Conservation (phyloP, 2,329 filamentous ascomycete genomes). For the Colletotrichum godetiae region DNA sequence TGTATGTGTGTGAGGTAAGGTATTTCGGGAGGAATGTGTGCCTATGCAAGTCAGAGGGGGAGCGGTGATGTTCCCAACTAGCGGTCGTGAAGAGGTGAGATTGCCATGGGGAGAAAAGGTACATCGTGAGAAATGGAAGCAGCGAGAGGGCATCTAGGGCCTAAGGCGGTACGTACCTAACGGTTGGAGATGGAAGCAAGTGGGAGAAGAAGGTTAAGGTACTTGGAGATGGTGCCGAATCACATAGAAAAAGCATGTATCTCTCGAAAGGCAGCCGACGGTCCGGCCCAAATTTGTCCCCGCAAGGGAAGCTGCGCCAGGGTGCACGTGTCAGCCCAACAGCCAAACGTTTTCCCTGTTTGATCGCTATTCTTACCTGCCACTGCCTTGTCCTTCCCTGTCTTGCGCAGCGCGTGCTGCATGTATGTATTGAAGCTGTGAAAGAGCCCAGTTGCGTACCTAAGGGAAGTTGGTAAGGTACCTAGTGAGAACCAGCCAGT, state of each 20-base stretch:
- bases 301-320: constrained; percentile 28
- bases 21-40: background rate
- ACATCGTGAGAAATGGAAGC: background rate
- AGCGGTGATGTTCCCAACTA: background rate
- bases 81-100: background rate
- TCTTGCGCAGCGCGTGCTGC: background rate
- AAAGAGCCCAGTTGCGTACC: too few species aligned
- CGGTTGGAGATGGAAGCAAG: background rate
- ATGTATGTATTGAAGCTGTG: background rate
- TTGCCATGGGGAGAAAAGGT: background rate
- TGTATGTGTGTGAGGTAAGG: background rate
- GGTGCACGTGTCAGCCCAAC: constrained; percentile 36
- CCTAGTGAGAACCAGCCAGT: background rate
- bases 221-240: background rate
- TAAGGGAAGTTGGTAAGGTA: background rate
- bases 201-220: too few species aligned
- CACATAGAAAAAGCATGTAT: background rate
- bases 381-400: constrained; percentile 11
- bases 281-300: constrained; percentile 7
- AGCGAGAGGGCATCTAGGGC: background rate
- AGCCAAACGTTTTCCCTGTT: constrained; percentile 33
- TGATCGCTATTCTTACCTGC: constrained; percentile 30
- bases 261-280: background rate
- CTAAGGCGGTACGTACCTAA: background rate
- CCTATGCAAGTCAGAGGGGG: constrained; percentile 6